These are phyloP conservation scores for Ailanthus altissimus DNA, from an alignment of 345 rosid species.

Conservation along the genomic window DNA sequence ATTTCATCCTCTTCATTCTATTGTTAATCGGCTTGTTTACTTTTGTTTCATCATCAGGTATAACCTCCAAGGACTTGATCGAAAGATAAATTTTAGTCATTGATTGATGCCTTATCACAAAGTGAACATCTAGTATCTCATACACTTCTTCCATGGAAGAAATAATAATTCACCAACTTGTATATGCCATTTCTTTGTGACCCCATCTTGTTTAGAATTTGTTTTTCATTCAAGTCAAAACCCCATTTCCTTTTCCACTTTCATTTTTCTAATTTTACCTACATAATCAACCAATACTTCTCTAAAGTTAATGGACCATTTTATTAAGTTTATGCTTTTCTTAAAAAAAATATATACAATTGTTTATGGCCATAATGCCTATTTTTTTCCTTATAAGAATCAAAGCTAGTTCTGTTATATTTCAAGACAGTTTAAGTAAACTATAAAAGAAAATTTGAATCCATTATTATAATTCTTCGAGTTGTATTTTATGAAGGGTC, in stretches of 20 bases:
- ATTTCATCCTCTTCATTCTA: neutral
- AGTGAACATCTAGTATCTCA: neutral
- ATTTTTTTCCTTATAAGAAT: neutral
- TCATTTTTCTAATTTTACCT: neutral
- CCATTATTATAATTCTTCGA: neutral
- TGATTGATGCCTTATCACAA: neutral
- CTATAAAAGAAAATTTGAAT: neutral
- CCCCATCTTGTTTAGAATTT: neutral
- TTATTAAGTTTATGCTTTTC: neutral
- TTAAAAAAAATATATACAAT: neutral
- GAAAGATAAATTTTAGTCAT: neutral
- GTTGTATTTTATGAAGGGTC: neutral
- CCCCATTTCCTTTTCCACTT: neutral
- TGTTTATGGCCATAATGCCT: neutral
- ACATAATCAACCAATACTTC: neutral
- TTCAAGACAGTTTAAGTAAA: neutral
- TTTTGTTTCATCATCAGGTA: neutral
- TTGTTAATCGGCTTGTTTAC: neutral
- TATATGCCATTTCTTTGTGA: neutral
- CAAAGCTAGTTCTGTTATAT: neutral
- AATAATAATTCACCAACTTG: neutral
- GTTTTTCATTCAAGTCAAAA: neutral
- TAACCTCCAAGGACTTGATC: neutral
- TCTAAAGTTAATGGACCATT: neutral
- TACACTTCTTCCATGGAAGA: neutral